These are phyloP conservation scores for Candida coleopterorum DNA, from an alignment of 805 yeast species.

Conservation along the genomic window DNA sequence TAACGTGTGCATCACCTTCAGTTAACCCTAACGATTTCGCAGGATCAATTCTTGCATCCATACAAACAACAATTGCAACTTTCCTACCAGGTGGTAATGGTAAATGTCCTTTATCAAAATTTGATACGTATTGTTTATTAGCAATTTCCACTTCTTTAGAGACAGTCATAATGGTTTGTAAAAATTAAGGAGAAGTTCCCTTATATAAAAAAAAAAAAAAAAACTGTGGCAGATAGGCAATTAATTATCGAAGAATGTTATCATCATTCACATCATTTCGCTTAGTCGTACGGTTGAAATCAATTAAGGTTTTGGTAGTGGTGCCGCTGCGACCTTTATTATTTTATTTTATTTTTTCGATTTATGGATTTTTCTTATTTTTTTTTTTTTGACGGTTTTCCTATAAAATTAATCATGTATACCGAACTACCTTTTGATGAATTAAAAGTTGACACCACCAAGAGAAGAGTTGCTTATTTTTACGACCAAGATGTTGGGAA, in stretches of 20 bases:
- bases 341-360: background rate
- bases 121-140: conserved; percentile 17
- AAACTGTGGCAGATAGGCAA: too few species aligned
- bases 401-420: conserved; percentile 25
- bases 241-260: too few species aligned
- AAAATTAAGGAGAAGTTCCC: too few species aligned
- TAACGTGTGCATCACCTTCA: conserved; percentile 41
- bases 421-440: conserved; percentile 43
- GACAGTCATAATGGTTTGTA: conserved; percentile 13
- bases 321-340: background rate
- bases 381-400: background rate
- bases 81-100: conserved; percentile 34
- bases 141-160: conserved; percentile 21
- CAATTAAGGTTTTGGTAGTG: too few species aligned
- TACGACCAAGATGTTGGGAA: conserved; percentile 85
- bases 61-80: conserved; percentile 33
- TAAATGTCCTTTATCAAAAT: conserved; percentile 26
- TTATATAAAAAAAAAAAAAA: too few species aligned
- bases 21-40: conserved; percentile 30
- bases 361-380: background rate
- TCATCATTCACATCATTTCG: too few species aligned
- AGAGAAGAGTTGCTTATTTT: conserved; percentile 41
- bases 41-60: conserved; percentile 40
- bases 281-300: too few species aligned
- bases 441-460: conserved; percentile 34